Conservation (phyloP, 2,329 filamentous ascomycete species). For the Aureobasidium musti region DNA sequence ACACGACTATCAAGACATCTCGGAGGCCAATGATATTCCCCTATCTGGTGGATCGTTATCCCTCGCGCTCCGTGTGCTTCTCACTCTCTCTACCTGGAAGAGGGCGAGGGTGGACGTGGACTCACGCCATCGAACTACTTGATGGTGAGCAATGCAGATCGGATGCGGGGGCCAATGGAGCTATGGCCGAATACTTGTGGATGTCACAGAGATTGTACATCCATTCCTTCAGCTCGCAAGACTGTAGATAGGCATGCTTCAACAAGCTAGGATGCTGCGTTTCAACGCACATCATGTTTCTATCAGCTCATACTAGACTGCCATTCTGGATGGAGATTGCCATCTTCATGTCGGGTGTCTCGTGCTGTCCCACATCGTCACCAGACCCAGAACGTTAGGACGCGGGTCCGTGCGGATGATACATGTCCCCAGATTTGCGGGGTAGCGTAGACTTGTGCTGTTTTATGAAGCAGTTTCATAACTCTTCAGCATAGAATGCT, state of each 20-base stretch:
- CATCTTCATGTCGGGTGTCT: background rate
- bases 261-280: too few relatives aligned
- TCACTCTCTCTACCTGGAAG: background rate
- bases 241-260: background rate
- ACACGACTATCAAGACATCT: background rate
- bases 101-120: background rate
- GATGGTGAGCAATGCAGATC: constrained; percentile 27
- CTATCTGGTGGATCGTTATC: background rate
- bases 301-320: background rate
- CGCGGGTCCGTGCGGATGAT: background rate
- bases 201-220: constrained; percentile 12
- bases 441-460: background rate
- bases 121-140: constrained; percentile 13
- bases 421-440: constrained; percentile 4
- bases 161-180: constrained; percentile 15
- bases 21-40: background rate
- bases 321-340: background rate
- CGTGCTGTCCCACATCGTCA: constrained; percentile 15
- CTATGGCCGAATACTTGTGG: constrained; percentile 25
- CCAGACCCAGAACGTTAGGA: constrained; percentile 10
- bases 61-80: background rate
- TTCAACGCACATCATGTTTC: background rate
- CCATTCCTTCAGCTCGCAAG: background rate
- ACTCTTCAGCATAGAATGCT: background rate
- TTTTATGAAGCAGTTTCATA: constrained; percentile 1